phyloP scores from a whole-genome alignment of 257 asterid genomes.

The Agastache rugosa region DNA sequence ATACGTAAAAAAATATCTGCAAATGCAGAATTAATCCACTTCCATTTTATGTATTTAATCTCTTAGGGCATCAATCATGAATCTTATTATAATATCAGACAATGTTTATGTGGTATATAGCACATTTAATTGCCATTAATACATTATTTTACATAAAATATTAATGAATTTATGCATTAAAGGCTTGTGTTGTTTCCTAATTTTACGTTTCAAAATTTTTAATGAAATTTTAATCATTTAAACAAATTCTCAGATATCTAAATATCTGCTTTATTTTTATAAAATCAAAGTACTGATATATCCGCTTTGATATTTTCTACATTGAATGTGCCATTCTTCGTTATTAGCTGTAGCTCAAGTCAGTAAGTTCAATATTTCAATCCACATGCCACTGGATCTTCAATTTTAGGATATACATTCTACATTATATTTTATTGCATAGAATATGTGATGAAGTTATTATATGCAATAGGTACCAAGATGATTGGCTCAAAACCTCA shows the following conservation, averaged over 20 bases:
- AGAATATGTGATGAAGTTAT: constrained; percentile 34
- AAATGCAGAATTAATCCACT: too few relatives aligned
- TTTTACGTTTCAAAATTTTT: not conserved
- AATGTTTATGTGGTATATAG: too few relatives aligned
- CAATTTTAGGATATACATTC: constrained; percentile 13
- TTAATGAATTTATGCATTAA: not conserved
- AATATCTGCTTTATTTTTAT: not conserved
- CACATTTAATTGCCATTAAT: not conserved
- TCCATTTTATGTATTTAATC: not conserved
- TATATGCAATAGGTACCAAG: constrained; percentile 80
- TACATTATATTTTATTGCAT: constrained; percentile 23
- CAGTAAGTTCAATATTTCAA: not conserved
- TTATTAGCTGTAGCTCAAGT: constrained; percentile 19
- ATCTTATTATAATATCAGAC: too few relatives aligned
- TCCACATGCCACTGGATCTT: constrained; percentile 17
- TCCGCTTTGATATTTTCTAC: not conserved
- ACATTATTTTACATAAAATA: not conserved
- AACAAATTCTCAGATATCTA: not conserved
- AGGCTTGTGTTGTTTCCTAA: not conserved
- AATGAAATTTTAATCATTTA: not conserved
- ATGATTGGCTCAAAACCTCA: constrained; percentile 98
- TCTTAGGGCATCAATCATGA: too few relatives aligned
- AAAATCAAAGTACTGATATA: not conserved
- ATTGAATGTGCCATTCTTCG: not conserved
- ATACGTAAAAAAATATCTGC: too few relatives aligned